A percentile compares a stretch with the other conserved stretches of the same genome.
These are phyloP conservation scores for Aspergillus asperescens DNA, from an alignment of 495 filamentous ascomycete species.

Conservation along the genomic window DNA sequence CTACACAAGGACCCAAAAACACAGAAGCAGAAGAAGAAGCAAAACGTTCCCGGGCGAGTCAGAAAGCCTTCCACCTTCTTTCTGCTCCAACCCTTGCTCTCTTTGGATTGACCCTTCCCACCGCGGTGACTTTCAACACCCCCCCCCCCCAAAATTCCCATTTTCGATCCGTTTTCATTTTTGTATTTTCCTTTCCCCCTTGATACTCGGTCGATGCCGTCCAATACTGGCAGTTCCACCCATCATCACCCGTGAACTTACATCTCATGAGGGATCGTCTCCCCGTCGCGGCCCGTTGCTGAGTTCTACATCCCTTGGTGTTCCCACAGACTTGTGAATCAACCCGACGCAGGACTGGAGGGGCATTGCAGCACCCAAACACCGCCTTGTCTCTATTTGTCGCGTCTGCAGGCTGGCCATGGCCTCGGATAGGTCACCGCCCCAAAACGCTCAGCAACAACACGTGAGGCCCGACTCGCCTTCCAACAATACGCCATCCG, in stretches of 20 bases:
- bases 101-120: background rate
- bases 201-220: slow-evolving; percentile 22
- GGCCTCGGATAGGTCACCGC: slow-evolving; percentile 27
- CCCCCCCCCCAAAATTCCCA: background rate
- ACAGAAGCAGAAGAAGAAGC: slow-evolving; percentile 7
- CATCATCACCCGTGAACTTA: slow-evolving; percentile 12
- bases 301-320: slow-evolving; percentile 24
- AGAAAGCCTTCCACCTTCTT: background rate
- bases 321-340: slow-evolving; percentile 15
- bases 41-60: background rate
- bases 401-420: slow-evolving; percentile 23
- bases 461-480: slow-evolving; percentile 24
- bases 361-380: slow-evolving; percentile 9
- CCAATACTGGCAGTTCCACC: slow-evolving; percentile 9
- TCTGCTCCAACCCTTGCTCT: background rate
- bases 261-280: slow-evolving; percentile 22
- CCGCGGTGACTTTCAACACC: background rate
- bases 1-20: slow-evolving; percentile 4
- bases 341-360: slow-evolving; percentile 10
- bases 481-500: slow-evolving; percentile 11
- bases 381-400: slow-evolving; percentile 12
- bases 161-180: background rate
- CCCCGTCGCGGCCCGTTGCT: slow-evolving; percentile 26
- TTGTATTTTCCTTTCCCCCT: slow-evolving; percentile 1
- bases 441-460: slow-evolving; percentile 22